These are phyloP conservation scores for Fusarium pseudograminearum DNA, from an alignment of 2,329 filamentous ascomycete species.

Conservation along the genomic window DNA sequence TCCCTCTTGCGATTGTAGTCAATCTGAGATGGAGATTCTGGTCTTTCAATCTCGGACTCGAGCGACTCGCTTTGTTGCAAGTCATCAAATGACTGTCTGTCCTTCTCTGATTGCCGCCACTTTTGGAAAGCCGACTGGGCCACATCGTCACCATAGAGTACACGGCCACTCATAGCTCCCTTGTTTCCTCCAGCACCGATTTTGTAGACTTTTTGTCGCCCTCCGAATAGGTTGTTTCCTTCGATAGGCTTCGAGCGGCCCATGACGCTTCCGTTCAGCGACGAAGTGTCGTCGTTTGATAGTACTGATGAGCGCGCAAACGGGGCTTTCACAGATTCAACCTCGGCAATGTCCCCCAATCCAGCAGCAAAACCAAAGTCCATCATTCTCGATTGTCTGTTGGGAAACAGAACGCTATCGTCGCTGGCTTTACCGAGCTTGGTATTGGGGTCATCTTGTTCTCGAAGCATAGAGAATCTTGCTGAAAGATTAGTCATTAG, in stretches of 20 bases:
- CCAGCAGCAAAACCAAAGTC: slow-evolving; percentile 73
- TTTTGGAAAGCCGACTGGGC: slow-evolving; percentile 85
- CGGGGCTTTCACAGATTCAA: slow-evolving; percentile 79
- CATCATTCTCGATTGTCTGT: slow-evolving; percentile 80
- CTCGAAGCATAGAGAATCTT: slow-evolving; percentile 94
- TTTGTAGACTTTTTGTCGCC: slow-evolving; percentile 94
- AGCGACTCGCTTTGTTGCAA: slow-evolving; percentile 34
- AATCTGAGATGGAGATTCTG: slow-evolving; percentile 63
- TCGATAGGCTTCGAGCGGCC: slow-evolving; percentile 83
- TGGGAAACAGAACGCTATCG: slow-evolving; percentile 89
- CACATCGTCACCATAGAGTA: slow-evolving; percentile 89
- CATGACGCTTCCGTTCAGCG: slow-evolving; percentile 79
- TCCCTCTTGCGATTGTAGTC: slow-evolving; percentile 82
- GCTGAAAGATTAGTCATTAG: slow-evolving; percentile 96
- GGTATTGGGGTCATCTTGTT: slow-evolving; percentile 91
- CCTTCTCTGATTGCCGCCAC: slow-evolving; percentile 72
- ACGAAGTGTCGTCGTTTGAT: slow-evolving; percentile 78
- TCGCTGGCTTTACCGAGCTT: slow-evolving; percentile 94
- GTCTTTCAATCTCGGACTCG: slow-evolving; percentile 48
- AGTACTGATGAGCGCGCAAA: slow-evolving; percentile 74
- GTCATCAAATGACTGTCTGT: slow-evolving; percentile 58
- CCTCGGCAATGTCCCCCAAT: slow-evolving; percentile 89
- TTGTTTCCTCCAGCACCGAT: slow-evolving; percentile 69
- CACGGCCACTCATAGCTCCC: slow-evolving; percentile 72
- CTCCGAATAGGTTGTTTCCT: slow-evolving; percentile 93